Percentiles rank a stretch among this genome's conserved stretches.
phyloP scores from a whole-genome alignment of 495 filamentous ascomycete species.

The Daldinia vernicosa region DNA sequence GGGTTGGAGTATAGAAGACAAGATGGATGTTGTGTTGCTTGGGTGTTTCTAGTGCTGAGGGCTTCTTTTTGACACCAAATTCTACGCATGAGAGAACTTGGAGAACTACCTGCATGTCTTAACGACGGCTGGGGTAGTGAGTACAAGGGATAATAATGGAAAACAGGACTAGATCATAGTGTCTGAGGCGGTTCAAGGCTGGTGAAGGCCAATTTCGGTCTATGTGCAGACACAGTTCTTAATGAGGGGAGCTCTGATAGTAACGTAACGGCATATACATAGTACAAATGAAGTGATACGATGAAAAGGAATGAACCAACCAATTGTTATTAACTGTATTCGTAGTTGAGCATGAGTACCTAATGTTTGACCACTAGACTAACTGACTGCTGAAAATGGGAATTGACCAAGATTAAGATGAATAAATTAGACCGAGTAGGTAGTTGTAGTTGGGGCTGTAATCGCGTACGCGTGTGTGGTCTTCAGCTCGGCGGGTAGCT shows the following conservation, averaged over 20 bases:
- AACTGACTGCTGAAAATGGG: neutral
- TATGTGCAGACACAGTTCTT: neutral
- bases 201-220: slow-evolving; percentile 25
- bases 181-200: slow-evolving; percentile 37
- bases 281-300: slow-evolving; percentile 8
- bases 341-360: slow-evolving; percentile 12
- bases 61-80: slow-evolving; percentile 28
- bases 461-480: slow-evolving; percentile 1
- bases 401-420: slow-evolving; percentile 2
- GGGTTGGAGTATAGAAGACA: slow-evolving; percentile 15
- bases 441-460: neutral
- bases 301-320: neutral
- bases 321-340: neutral
- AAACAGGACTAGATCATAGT: slow-evolving; percentile 20
- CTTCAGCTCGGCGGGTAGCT: slow-evolving; percentile 2
- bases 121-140: slow-evolving; percentile 26
- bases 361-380: slow-evolving; percentile 17
- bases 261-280: too few relatives aligned
- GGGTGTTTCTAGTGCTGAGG: slow-evolving; percentile 11
- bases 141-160: slow-evolving; percentile 26
- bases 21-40: slow-evolving; percentile 29
- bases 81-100: slow-evolving; percentile 14
- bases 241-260: slow-evolving; percentile 17
- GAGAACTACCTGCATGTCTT: slow-evolving; percentile 35
- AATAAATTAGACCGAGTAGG: neutral